Conservation (phyloP, 1,139 yeast species). For the Wickerhamiella pararugosa region DNA sequence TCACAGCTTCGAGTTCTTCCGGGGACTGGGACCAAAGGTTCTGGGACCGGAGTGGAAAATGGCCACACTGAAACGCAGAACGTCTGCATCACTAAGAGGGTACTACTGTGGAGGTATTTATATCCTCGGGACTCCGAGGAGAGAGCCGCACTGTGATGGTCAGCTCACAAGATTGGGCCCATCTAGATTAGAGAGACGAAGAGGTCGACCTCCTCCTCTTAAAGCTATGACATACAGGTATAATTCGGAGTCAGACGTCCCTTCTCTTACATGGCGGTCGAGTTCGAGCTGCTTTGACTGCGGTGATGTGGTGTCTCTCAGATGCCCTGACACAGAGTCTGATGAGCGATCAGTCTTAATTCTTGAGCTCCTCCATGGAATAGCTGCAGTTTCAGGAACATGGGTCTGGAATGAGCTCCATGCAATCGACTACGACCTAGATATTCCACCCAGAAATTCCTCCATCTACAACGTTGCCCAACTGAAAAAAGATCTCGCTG, state of each 20-base stretch:
- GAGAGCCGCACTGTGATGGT: background rate
- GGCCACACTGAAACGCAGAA: background rate
- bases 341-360: no score
- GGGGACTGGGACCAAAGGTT: background rate
- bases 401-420: no score
- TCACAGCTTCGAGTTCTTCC: no score
- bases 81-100: background rate
- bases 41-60: constrained; percentile 8
- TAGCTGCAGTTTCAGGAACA: no score
- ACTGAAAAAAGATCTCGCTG: constrained; percentile 5
- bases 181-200: background rate
- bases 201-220: background rate
- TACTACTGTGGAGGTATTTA: constrained; percentile 8
- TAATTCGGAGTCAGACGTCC: no score
- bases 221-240: background rate
- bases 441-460: no score
- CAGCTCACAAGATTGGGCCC: constrained; percentile 5
- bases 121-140: constrained; percentile 3
- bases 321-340: no score
- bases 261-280: no score
- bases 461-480: background rate
- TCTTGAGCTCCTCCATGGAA: no score
- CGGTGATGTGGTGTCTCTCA: no score
- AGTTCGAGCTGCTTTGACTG: no score
- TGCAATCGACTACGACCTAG: no score